These are phyloP conservation scores for Apophysomyces elegans DNA, from an alignment of 371 early-diverging fungal genomes.

Conservation along the genomic window DNA sequence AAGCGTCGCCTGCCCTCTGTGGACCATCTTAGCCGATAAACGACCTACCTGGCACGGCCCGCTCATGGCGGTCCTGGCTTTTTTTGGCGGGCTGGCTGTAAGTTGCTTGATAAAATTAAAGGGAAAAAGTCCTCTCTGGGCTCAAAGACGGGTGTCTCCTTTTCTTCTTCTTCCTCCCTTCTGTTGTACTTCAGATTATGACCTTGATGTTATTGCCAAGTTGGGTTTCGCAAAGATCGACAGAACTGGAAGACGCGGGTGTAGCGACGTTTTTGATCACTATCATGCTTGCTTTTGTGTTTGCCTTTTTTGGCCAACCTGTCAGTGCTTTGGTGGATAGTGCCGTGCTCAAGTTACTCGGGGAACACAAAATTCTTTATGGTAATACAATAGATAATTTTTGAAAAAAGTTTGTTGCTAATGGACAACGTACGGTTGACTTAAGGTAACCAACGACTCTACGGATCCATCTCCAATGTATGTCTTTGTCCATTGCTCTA, in stretches of 20 bases:
- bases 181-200: not conserved
- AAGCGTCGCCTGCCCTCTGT: slow-evolving; percentile 49
- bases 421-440: not conserved
- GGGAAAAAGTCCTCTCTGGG: not conserved
- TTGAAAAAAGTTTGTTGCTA: not conserved
- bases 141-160: not conserved
- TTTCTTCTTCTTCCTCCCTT: not conserved
- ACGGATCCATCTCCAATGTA: slow-evolving; percentile 45
- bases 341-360: slow-evolving; percentile 55
- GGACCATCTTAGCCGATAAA: slow-evolving; percentile 47
- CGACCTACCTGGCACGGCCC: slow-evolving; percentile 40
- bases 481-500: not conserved
- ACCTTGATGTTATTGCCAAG: not conserved
- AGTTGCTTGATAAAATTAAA: not conserved
- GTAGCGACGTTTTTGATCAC: slow-evolving; percentile 26
- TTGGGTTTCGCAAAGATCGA: not conserved
- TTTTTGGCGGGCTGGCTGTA: slow-evolving; percentile 41
- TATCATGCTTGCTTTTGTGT: slow-evolving; percentile 31
- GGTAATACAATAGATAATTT: slow-evolving; percentile 24
- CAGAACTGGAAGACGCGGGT: not conserved
- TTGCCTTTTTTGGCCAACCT: slow-evolving; percentile 49
- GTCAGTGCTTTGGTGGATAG: slow-evolving; percentile 51
- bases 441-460: slow-evolving; percentile 47
- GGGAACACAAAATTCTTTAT: slow-evolving; percentile 50
- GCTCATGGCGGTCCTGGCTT: slow-evolving; percentile 41